A percentile compares a stretch with the other conserved stretches of the same genome.
These are phyloP conservation scores for Boletellus ananiceps DNA, from an alignment of 768 basidiomycete species.

Conservation along the genomic window DNA sequence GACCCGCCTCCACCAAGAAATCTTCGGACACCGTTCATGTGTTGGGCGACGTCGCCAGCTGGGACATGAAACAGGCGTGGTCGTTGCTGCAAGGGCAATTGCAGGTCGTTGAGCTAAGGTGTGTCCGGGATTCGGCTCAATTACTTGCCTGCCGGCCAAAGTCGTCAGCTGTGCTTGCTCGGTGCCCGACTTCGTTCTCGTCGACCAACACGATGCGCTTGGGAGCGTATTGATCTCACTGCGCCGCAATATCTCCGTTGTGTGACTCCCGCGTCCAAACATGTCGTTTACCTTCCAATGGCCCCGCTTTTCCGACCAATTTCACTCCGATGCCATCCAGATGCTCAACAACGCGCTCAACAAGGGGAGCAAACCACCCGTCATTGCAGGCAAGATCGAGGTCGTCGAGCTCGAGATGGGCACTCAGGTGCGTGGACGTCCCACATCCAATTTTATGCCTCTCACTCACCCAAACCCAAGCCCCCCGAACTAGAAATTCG, in stretches of 20 bases:
- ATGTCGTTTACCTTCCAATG: constrained; percentile 95
- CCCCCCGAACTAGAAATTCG: constrained; percentile 96
- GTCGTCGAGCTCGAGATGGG: constrained; percentile 99
- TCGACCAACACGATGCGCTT: constrained; percentile 21
- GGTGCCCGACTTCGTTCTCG: constrained; percentile 8
- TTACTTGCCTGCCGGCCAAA: neutral
- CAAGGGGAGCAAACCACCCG: constrained; percentile 95
- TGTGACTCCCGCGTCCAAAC: constrained; percentile 3
- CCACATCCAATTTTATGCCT: neutral
- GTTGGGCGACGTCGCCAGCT: constrained; percentile 15
- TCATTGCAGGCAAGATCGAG: constrained; percentile 96
- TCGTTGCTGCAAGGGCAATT: neutral
- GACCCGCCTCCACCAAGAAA: constrained; percentile 47
- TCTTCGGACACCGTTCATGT: constrained; percentile 72
- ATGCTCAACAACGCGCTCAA: constrained; percentile 97
- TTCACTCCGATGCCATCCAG: constrained; percentile 92
- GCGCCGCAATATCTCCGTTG: neutral
- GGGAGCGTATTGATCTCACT: constrained; percentile 2
- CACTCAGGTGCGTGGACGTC: constrained; percentile 61
- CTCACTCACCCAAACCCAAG: constrained; percentile 37
- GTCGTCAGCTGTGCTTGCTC: neutral
- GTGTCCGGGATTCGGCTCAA: neutral
- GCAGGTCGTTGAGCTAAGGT: too few relatives aligned
- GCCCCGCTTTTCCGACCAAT: constrained; percentile 95
- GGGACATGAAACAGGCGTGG: constrained; percentile 20